Base-by-base conservation (phyloP, 2,329 filamentous ascomycete genomes). In the Diplodia intermedia region DNA sequence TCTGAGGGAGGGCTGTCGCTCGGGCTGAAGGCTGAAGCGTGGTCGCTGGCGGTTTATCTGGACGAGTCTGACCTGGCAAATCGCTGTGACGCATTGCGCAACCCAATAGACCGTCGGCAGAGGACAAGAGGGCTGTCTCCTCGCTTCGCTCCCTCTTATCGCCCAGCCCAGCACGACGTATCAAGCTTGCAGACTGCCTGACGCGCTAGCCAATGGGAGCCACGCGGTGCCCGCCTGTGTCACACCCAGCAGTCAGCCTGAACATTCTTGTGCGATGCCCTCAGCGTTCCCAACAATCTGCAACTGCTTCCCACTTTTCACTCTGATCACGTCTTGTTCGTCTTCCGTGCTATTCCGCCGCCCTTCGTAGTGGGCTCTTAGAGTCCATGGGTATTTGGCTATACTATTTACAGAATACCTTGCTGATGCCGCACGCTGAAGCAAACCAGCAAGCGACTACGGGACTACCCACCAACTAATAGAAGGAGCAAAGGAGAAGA, bases 111-210 rank as follows among this genome's bases (percentile, higher is more conserved):
- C 56, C 6, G 54, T 49, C 15, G 29, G 31, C 4, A 9, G 31
- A 33, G 31, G 31, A 33, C 57, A 49, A 15, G 55, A 20, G 23
- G 57, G 38, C 38, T 31, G 20, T 63, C 60, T 63, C 47, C 60
- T 63, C 60, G 60, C 60, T 63, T 63, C 60, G 31, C 47, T 11
- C n/a, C 50, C 60, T 52, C 60, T 63, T 63, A 63, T 63, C 60
- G 47, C 60, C 47, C 60, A 52, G 47, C 57, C 29, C 60, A 52
- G 31, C 47, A 63, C 60, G 29, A n/a, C 60, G 60, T 52, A 63
- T 63, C 60, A 63, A 63, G 29, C 60, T 52, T 63, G 60, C 60
- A 63, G 60, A 63, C 26, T 31, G 43, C 60, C 60, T 38, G 60
- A 18, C 31, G n/a, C 29, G 2, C 31, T 43, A 1, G 60, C 60